Evolutionary conservation across 805 yeast genomes (phyloP), one percentile per base, ranked within the genome.

Genomic region (Yarrowia yakushimensis): DNA sequence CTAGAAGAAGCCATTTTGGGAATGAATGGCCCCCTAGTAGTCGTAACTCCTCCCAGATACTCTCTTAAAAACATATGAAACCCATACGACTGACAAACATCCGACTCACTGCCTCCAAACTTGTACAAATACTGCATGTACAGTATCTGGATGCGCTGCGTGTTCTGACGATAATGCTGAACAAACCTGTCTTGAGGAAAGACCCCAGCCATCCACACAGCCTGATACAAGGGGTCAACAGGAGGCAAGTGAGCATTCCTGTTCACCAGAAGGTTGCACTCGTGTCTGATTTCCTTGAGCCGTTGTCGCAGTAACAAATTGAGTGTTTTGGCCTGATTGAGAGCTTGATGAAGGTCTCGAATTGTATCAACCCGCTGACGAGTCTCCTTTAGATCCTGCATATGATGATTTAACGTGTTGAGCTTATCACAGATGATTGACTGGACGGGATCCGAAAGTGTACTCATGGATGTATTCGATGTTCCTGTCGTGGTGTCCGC

Each of bases 281-380:
- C 55, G 18, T 48, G 39, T 20, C 55, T 34, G 10, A 31, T 15
- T n/a, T 48, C 55, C 8, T 48, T 48, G 18, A 48, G 55, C 5
- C 55, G 37, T 22, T 48, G 55, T 2, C 55, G 18, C 30, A 48
- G 37, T n/a, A 48, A n/a, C 20, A 48, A 3, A 11, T 48, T 48
- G 30, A 31, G 39, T 11, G 55, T 48, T n/a, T 48, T 48, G 4
- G 39, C 55, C 39, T 48, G 55, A 20, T 48, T 48, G 8, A 48
- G 20, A 2, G 55, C 37, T 30, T 48, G 55, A 10, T 48, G 55
- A 0, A 48, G 20, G 9, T 31, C 37, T 10, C 55, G 3, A 15
- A 48, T 48, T n/a, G 55, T 31, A 13, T 48, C 55, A 1, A 33
- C 27, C 7, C 55, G 37, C 5, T 45, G 17, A 3, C 36, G 23